These are phyloP conservation scores for Massariosphaeria phaeospora DNA, from an alignment of 495 filamentous ascomycete genomes.

Conservation along the genomic window DNA sequence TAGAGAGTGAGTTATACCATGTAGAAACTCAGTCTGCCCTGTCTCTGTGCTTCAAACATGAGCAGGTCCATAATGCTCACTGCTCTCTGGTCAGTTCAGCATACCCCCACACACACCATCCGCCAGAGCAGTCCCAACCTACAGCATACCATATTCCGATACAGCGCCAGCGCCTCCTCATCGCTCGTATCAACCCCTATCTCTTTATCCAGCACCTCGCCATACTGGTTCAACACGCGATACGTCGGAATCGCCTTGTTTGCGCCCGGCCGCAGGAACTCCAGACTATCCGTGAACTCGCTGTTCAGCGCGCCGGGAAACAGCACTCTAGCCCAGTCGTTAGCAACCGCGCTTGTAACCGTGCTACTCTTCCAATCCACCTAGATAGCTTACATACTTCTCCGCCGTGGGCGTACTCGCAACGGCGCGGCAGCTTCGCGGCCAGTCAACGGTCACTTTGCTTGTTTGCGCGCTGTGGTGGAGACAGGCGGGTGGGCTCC, in stretches of 20 bases:
- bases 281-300: constrained; percentile 75
- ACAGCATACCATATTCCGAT: constrained; percentile 64
- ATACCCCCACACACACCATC: neutral
- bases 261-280: constrained; percentile 65
- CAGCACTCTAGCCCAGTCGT: constrained; percentile 53
- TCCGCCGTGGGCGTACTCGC: constrained; percentile 28
- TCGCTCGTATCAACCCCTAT: constrained; percentile 58
- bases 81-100: constrained; percentile 16
- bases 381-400: constrained; percentile 6
- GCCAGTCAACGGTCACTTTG: constrained; percentile 9
- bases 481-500: neutral
- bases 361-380: neutral
- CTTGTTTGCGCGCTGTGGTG: constrained; percentile 17
- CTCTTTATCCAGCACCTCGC: constrained; percentile 66
- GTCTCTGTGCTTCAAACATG: constrained; percentile 83
- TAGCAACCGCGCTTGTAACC: too few relatives aligned
- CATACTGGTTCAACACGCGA: constrained; percentile 78
- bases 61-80: constrained; percentile 91
- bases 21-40: constrained; percentile 87
- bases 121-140: constrained; percentile 16
- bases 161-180: constrained; percentile 62
- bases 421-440: constrained; percentile 19
- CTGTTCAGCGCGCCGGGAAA: constrained; percentile 96
- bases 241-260: constrained; percentile 75
- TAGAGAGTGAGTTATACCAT: constrained; percentile 55